Evolutionary conservation across 768 basidiomycete genomes (phyloP), one percentile per base, ranked within the genome.

Genomic region (Macrocybe gigantea): DNA sequence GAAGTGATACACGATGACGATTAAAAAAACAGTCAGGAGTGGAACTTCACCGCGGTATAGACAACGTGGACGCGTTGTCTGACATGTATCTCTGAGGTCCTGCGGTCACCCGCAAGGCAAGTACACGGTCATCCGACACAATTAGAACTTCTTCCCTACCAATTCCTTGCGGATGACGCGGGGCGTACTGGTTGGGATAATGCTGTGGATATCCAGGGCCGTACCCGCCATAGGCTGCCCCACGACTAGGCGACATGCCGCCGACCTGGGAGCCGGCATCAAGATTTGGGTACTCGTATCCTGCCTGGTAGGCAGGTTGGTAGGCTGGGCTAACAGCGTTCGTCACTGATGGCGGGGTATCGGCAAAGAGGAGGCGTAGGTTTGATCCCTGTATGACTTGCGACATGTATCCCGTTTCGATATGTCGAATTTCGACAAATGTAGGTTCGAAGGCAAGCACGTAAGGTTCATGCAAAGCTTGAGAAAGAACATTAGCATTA

Each of bases 331-430:
- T 71, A 33, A 75, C 69, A 2, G 79, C 66, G 55, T 85, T 83
- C n/a, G 82, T 82, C 13, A 85, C 76, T 0, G 93, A 90, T 0
- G 93, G 85, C 1, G 93, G 93, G 3, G 89, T 88, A 64, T 98
- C 96, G 42, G 94, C 88, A 60, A 97, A 98, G 38, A 99, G 71
- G 44, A 93, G 77, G 9, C 90, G 84, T 33, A 98, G 74, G 62
- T 93, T 92, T 56, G 85, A 85, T 51, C 93, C 91, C 61, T 93
- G 90, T 45, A 97, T 96, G 57, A 99, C 89, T 71, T 99, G 96
- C 22, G 89, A 84, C 64, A 98, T 78, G 34, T 80, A 69, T 8
- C 96, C 93, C 1, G 87, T 93, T 60, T 95, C 92, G 48, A 99
- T 92, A 61, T 98, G 89, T 31, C 93, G 84, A 42, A 99, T 86